Percentiles rank a stretch among this genome's conserved stretches.
Evolutionary conservation across 768 basidiomycete species (phyloP).

Genomic region (Suillus luteus): DNA sequence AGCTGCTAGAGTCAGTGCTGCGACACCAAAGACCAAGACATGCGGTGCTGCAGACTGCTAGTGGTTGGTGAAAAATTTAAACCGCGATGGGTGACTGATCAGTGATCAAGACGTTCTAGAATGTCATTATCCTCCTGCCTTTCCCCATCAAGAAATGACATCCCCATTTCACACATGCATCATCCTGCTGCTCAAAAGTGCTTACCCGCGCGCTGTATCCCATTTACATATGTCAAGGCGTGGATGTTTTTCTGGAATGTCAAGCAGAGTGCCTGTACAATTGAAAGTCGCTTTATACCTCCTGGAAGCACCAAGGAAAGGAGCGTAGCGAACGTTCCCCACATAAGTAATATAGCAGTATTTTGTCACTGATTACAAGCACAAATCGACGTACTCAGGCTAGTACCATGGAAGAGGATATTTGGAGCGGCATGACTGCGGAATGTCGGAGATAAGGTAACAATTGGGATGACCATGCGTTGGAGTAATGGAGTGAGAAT

Average conservation of each 20-base stretch:
- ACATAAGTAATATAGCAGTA: background rate
- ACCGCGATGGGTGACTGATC: background rate
- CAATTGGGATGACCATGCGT: background rate
- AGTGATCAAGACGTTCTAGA: background rate
- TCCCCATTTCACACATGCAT: conserved; percentile 2
- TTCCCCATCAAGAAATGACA: conserved; percentile 1
- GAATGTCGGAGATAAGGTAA: background rate
- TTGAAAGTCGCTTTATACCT: background rate
- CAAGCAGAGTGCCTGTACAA: background rate
- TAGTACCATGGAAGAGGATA: background rate
- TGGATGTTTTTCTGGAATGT: background rate
- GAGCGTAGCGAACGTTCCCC: background rate
- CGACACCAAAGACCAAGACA: background rate
- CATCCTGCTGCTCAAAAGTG: conserved; percentile 3
- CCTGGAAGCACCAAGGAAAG: background rate
- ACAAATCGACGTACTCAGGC: background rate
- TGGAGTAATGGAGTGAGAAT: background rate
- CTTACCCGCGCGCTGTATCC: too few species aligned
- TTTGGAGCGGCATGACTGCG: background rate
- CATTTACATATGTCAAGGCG: too few species aligned
- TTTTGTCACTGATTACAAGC: background rate
- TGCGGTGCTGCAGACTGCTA: background rate
- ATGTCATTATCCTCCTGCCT: background rate
- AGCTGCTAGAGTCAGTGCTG: background rate
- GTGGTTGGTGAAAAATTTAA: background rate